Percentiles rank a stretch among this genome's conserved stretches.
phyloP scores from a whole-genome alignment of 768 basidiomycete species.

The Crassisporium funariophilum region DNA sequence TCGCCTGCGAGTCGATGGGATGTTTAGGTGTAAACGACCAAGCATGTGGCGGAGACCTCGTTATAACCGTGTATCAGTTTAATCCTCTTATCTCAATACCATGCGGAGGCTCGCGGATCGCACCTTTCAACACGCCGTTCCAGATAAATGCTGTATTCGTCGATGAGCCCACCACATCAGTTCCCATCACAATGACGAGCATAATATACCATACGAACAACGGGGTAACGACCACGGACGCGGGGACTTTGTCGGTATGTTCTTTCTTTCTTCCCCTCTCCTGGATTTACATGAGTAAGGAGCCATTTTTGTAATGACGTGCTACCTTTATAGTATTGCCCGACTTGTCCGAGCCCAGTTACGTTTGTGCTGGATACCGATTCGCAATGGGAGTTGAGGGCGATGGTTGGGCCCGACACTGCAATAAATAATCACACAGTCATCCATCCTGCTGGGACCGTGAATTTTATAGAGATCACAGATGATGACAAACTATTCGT shows the following conservation, averaged over 20 bases:
- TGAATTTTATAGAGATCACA: slow-evolving; percentile 5
- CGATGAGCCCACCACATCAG: slow-evolving; percentile 4
- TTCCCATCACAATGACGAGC: slow-evolving; percentile 10
- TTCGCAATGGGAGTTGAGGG: slow-evolving; percentile 7
- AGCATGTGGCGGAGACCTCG: slow-evolving; percentile 10
- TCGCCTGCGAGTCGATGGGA: slow-evolving; percentile 13
- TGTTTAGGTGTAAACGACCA: slow-evolving; percentile 7
- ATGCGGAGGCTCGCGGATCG: not conserved
- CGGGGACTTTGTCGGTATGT: too few relatives aligned
- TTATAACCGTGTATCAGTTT: slow-evolving; percentile 10
- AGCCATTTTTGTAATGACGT: too few relatives aligned
- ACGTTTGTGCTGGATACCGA: slow-evolving; percentile 5
- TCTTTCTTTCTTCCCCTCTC: too few relatives aligned
- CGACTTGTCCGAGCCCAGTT: slow-evolving; percentile 3
- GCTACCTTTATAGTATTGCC: slow-evolving; percentile 19
- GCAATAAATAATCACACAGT: slow-evolving; percentile 6
- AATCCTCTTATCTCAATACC: not conserved
- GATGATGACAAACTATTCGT: slow-evolving; percentile 8
- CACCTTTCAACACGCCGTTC: too few relatives aligned
- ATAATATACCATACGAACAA: not conserved
- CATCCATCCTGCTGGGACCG: slow-evolving; percentile 5
- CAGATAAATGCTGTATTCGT: slow-evolving; percentile 6
- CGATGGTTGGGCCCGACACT: not conserved
- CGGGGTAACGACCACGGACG: too few relatives aligned
- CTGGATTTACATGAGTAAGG: too few relatives aligned